phyloP scores from a whole-genome alignment of 2,329 filamentous ascomycete genomes.

The Trichoderma simmonsii region DNA sequence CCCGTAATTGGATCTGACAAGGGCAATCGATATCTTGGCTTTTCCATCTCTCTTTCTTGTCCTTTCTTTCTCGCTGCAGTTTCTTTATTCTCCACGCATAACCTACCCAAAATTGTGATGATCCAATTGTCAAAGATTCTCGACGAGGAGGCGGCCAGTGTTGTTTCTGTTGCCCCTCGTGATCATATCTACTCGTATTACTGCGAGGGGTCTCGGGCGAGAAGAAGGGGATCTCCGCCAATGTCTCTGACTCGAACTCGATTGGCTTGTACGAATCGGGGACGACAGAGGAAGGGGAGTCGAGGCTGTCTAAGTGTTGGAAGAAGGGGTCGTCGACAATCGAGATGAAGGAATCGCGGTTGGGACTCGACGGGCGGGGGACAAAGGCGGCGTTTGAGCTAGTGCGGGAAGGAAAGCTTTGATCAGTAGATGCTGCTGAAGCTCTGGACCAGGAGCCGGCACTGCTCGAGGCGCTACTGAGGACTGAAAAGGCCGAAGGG shows the following conservation, averaged over 20 bases:
- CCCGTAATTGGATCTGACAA: background rate
- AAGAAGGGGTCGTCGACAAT: slow-evolving; percentile 57
- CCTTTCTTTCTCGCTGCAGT: background rate
- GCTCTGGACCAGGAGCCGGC: slow-evolving; percentile 7
- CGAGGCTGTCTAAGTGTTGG: slow-evolving; percentile 46
- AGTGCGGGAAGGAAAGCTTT: slow-evolving; percentile 23
- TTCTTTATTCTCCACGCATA: background rate
- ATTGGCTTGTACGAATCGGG: slow-evolving; percentile 26
- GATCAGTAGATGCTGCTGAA: slow-evolving; percentile 7
- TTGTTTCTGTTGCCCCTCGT: slow-evolving; percentile 30
- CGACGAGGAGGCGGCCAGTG: slow-evolving; percentile 46
- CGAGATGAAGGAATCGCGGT: slow-evolving; percentile 50
- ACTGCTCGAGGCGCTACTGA: slow-evolving; percentile 20
- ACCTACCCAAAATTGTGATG: slow-evolving; percentile 38
- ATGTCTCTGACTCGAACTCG: slow-evolving; percentile 25
- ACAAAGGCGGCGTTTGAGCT: slow-evolving; percentile 8
- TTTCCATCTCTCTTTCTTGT: background rate
- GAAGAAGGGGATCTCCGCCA: slow-evolving; percentile 27
- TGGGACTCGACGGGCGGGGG: slow-evolving; percentile 23
- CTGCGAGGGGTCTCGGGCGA: slow-evolving; percentile 26
- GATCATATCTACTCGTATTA: slow-evolving; percentile 38
- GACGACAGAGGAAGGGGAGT: slow-evolving; percentile 33
- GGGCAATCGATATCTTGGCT: background rate
- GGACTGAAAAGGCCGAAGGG: slow-evolving; percentile 19
- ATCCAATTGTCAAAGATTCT: slow-evolving; percentile 46